Percentiles rank a stretch among this genome's conserved stretches.
Conservation (phyloP, 192 early-diverging fungal genomes). For the Polychytrium aggregatum region DNA sequence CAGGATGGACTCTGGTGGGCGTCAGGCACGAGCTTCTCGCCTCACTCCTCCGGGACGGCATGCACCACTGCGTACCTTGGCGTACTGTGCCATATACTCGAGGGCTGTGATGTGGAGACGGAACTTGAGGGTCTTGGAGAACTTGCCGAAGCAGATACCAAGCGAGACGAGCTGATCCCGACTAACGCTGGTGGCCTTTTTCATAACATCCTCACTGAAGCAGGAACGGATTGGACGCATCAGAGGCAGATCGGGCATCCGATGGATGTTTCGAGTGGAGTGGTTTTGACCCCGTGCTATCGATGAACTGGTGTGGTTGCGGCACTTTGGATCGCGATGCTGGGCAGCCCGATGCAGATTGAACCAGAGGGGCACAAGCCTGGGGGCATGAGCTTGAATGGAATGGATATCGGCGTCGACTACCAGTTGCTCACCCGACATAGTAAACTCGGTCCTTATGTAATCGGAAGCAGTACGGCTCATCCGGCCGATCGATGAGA, state of each 20-base stretch:
- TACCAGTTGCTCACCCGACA: slow-evolving; percentile 55
- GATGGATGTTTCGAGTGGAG: no score
- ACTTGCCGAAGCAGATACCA: slow-evolving; percentile 98
- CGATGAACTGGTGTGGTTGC: no score
- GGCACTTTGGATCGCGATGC: no score
- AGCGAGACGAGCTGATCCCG: slow-evolving; percentile 81
- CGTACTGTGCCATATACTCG: slow-evolving; percentile 88
- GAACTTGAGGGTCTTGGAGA: slow-evolving; percentile 96
- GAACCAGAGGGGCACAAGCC: slow-evolving; percentile 1
- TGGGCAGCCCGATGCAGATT: no score
- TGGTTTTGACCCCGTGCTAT: no score
- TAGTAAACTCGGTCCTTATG: slow-evolving; percentile 96
- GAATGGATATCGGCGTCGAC: no score
- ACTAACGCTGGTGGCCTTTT: slow-evolving; percentile 67
- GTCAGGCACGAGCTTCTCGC: background rate
- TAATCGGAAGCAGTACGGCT: slow-evolving; percentile 92
- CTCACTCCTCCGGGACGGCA: background rate
- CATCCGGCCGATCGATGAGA: slow-evolving; percentile 88
- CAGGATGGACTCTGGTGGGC: no score
- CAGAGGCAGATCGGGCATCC: no score
- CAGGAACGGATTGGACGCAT: no score
- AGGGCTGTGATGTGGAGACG: slow-evolving; percentile 87
- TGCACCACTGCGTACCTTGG: no score
- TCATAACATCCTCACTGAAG: slow-evolving; percentile 79
- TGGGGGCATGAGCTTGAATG: background rate